phyloP scores from a whole-genome alignment of 345 rosid genomes.

The Hypericum androsaemum region DNA sequence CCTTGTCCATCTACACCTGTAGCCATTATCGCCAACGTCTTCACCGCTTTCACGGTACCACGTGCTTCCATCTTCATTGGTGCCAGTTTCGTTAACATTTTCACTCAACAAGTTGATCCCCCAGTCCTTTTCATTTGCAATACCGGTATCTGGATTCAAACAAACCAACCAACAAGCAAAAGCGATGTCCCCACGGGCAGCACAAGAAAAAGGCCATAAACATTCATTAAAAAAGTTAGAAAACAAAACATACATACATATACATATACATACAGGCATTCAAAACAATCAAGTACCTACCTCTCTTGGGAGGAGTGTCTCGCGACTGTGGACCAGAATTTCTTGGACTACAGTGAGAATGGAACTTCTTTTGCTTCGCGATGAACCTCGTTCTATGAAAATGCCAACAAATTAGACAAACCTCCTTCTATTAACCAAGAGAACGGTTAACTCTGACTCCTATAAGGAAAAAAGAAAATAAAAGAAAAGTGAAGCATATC shows the following conservation, averaged over 20 bases:
- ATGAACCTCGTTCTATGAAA: constrained; percentile 47
- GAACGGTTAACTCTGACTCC: not conserved
- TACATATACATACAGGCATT: not conserved
- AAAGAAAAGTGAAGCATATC: not conserved
- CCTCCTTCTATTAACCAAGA: not conserved
- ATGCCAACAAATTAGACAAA: not conserved
- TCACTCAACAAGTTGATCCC: constrained; percentile 78
- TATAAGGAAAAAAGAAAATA: too few species aligned
- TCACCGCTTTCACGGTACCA: constrained; percentile 92
- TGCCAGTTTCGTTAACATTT: constrained; percentile 71
- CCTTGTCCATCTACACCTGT: constrained; percentile 90
- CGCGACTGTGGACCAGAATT: constrained; percentile 85
- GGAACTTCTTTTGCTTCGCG: constrained; percentile 69
- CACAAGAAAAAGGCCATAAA: not conserved
- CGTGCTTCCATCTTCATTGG: constrained; percentile 82
- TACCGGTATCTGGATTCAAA: constrained; percentile 71
- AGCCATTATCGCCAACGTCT: constrained; percentile 76
- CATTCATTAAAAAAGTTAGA: too few species aligned
- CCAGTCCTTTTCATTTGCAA: constrained; percentile 98
- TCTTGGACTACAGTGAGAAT: constrained; percentile 74
- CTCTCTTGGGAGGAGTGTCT: constrained; percentile 90
- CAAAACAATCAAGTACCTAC: constrained; percentile 18
- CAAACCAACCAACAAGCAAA: constrained; percentile 3
- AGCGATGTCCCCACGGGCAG: not conserved
- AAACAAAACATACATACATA: not conserved